A percentile compares a stretch with the other conserved stretches of the same genome.
phyloP scores from a whole-genome alignment of 2,329 filamentous ascomycete species.

The Pseudonectria foliicola region DNA sequence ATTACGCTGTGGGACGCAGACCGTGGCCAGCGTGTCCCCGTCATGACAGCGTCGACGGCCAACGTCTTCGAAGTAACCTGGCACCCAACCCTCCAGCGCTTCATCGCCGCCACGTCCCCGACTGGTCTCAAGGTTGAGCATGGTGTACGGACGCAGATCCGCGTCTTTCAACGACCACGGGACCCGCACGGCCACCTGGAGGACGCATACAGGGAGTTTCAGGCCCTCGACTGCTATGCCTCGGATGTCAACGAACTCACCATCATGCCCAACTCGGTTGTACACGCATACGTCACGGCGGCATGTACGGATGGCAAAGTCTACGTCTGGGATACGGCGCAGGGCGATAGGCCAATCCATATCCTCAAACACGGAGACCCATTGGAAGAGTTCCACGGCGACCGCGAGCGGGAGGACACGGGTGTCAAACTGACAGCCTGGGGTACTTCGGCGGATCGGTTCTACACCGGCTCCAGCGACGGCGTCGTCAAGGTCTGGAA shows the following conservation, averaged over 20 bases:
- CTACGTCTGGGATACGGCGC: constrained; percentile 57
- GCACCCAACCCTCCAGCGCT: constrained; percentile 49
- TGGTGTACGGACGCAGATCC: constrained; percentile 47
- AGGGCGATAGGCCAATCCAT: constrained; percentile 49
- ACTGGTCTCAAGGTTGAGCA: constrained; percentile 37
- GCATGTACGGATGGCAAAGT: constrained; percentile 55
- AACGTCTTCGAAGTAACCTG: constrained; percentile 60
- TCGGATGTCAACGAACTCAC: constrained; percentile 57
- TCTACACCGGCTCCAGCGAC: constrained; percentile 59
- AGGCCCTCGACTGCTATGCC: constrained; percentile 52
- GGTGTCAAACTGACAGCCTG: constrained; percentile 59
- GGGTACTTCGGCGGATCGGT: constrained; percentile 48
- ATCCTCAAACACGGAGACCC: constrained; percentile 45
- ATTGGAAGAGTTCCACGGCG: constrained; percentile 32
- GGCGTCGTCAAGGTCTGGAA: constrained; percentile 59
- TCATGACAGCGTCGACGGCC: constrained; percentile 44
- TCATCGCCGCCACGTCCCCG: constrained; percentile 52
- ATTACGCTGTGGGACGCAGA: constrained; percentile 52
- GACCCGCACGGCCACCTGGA: constrained; percentile 18
- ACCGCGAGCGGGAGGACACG: constrained; percentile 49
- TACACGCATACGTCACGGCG: constrained; percentile 49
- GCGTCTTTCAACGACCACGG: constrained; percentile 44
- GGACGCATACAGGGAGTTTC: constrained; percentile 35
- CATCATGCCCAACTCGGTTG: constrained; percentile 46
- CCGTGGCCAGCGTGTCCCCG: constrained; percentile 35